Percentiles rank a stretch among this genome's conserved stretches.
Evolutionary conservation across 495 filamentous ascomycete species (phyloP).

Genomic region (Ascodesmis nigricans): DNA sequence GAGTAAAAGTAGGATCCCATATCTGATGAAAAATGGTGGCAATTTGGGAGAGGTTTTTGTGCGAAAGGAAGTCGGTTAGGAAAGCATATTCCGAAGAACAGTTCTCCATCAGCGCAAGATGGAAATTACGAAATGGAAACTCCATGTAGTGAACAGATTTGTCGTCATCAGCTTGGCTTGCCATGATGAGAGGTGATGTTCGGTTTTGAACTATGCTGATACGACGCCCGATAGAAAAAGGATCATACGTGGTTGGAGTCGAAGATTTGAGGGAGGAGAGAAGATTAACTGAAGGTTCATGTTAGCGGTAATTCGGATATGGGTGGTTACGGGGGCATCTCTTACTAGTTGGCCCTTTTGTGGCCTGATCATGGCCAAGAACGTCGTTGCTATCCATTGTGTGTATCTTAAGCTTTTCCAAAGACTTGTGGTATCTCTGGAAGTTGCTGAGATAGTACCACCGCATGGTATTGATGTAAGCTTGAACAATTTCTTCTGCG

Average conservation of each 20-base stretch:
- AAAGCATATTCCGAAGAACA: constrained; percentile 89
- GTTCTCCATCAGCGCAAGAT: constrained; percentile 82
- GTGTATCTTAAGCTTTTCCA: constrained; percentile 68
- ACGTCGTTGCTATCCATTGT: constrained; percentile 64
- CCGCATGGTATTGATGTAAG: constrained; percentile 95
- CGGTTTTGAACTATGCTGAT: constrained; percentile 54
- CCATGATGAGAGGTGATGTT: constrained; percentile 37
- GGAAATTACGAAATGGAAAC: constrained; percentile 76
- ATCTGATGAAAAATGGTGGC: constrained; percentile 53
- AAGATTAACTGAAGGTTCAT: no score
- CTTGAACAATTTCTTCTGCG: constrained; percentile 70
- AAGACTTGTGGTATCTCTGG: constrained; percentile 58
- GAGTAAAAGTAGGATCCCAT: constrained; percentile 60
- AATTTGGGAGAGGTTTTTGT: constrained; percentile 32
- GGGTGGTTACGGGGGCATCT: no score
- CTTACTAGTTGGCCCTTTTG: constrained; percentile 35
- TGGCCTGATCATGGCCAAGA: constrained; percentile 52
- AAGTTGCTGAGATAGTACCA: constrained; percentile 96
- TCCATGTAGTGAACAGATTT: constrained; percentile 69
- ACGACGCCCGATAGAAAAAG: constrained; percentile 68
- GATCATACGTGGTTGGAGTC: constrained; percentile 51
- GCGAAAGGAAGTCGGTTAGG: constrained; percentile 67
- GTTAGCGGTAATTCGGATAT: no score
- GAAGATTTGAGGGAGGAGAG: constrained; percentile 14
- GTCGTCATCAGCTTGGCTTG: constrained; percentile 74